phyloP scores from a whole-genome alignment of 768 basidiomycete species.

The Mycena chlorophos region DNA sequence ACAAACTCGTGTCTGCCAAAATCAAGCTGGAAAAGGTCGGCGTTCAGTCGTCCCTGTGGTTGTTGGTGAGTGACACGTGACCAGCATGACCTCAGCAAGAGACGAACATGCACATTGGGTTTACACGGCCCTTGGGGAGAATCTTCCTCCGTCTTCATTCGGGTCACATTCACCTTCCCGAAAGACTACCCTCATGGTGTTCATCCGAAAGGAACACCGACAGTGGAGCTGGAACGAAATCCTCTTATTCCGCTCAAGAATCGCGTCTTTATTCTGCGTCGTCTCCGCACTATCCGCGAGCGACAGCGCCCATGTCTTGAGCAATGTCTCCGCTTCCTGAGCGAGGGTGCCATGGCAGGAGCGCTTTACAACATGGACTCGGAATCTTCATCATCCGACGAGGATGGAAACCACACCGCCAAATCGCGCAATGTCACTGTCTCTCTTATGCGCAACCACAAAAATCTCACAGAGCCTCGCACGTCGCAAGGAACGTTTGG shows the following conservation, averaged over 20 bases:
- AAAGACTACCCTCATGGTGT: conserved; percentile 68
- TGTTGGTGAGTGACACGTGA: conserved; percentile 9
- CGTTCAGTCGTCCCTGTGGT: background rate
- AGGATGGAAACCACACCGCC: conserved; percentile 36
- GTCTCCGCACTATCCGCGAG: conserved; percentile 71
- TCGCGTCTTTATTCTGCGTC: conserved; percentile 76
- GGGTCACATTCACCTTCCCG: conserved; percentile 89
- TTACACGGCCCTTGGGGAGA: conserved; percentile 93
- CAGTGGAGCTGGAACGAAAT: conserved; percentile 80
- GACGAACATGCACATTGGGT: conserved; percentile 80
- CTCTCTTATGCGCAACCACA: conserved; percentile 59
- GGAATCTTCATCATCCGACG: conserved; percentile 69
- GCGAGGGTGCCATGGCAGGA: conserved; percentile 54
- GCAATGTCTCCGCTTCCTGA: conserved; percentile 76
- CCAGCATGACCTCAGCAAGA: conserved; percentile 68
- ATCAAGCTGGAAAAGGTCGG: conserved; percentile 84
- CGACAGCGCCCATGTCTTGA: conserved; percentile 82
- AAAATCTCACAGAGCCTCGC: conserved; percentile 81
- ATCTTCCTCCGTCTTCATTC: conserved; percentile 77
- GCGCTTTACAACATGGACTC: conserved; percentile 44
- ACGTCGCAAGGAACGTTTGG: conserved; percentile 89
- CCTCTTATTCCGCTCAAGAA: conserved; percentile 77
- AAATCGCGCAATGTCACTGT: conserved; percentile 53
- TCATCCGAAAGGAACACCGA: conserved; percentile 66
- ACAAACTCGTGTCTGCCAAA: conserved; percentile 62